phyloP scores from a whole-genome alignment of 2,329 filamentous ascomycete species.

The Aureobasidium uvarum region DNA sequence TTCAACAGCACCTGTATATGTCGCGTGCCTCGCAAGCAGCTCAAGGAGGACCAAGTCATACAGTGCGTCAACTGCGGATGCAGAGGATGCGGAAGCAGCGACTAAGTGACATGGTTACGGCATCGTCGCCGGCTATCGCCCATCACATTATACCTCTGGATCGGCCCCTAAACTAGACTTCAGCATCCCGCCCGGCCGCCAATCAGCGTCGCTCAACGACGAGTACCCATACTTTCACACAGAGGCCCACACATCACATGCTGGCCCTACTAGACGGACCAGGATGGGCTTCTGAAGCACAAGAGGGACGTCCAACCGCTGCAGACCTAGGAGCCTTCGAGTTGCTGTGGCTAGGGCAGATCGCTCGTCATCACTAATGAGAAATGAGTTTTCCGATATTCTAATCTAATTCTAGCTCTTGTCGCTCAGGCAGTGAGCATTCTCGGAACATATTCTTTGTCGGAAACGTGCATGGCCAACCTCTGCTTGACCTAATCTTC shows the following conservation, averaged over 20 bases:
- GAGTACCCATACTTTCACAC: not conserved
- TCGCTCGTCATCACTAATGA: constrained; percentile 12
- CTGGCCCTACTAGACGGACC: not conserved
- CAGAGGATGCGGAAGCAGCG: constrained; percentile 81
- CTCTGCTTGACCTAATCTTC: constrained; percentile 33
- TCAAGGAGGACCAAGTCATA: constrained; percentile 87
- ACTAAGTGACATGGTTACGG: constrained; percentile 48
- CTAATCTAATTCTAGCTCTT: constrained; percentile 9
- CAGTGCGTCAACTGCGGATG: constrained; percentile 97
- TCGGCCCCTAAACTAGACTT: not conserved
- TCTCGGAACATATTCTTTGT: not conserved
- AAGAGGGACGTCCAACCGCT: not conserved
- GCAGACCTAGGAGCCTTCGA: not conserved
- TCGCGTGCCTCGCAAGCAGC: constrained; percentile 80
- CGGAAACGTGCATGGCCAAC: not conserved
- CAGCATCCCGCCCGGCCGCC: not conserved
- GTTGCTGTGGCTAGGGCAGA: not conserved
- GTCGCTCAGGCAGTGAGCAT: not conserved
- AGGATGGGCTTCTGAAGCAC: not conserved
- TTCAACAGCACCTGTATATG: constrained; percentile 98
- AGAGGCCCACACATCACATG: not conserved
- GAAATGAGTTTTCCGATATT: constrained; percentile 16
- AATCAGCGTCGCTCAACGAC: not conserved
- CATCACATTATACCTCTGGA: not conserved
- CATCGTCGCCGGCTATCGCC: not conserved